Base-by-base conservation (phyloP, 2,329 filamentous ascomycete species). In the Penicillium thymicola region DNA sequence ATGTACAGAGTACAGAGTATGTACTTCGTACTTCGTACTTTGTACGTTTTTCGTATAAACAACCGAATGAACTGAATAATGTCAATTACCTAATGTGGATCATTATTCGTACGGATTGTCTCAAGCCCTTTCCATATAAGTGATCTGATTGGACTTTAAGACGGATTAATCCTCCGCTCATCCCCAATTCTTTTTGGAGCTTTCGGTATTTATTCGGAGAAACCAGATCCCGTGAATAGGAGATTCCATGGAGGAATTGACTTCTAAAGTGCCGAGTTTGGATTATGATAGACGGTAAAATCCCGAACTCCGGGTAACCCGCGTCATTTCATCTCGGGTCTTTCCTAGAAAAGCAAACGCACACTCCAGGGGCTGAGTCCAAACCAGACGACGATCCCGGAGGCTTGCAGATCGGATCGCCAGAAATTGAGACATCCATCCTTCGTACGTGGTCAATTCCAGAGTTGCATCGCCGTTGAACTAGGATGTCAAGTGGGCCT, bases 391-490 rank as follows among this genome's bases (percentile, higher is more conserved):
- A 56, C 53, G 64, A 65, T 65, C 64, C 59, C 55, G 51, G 57
- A 54, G 61, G 60, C 59, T 59, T 65, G 64, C 64, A 66, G 63
- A 65, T 66, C 64, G 36, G 64, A 66, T 66, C 63, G 64, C 57
- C 63, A 55, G 54, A 55, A 56, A 36, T 62, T 62, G 61, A 64
- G 55, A 61, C 55, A 60, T 18, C 30, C 46, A 60, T 23, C 36
- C 49, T 38, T 38, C 36, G 36, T 13, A 64, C 62, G 61, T 65
- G 62, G 60, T 65, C 58, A 55, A 57, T 51, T 60, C 51, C 41
- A 57, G 56, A 64, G 53, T 59, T 57, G 53, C 53, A 59, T 61
- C 58, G 43, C 58, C 61, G 62, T 64, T 64, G 53, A 51, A 43
- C 41, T 4, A 43, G 41, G 23, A 43, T 43, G 36, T 52, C 42